Evolutionary conservation across 2,329 filamentous ascomycete species (phyloP), one percentile per base, ranked within the genome.

Genomic region (Venturia aucupariae): DNA sequence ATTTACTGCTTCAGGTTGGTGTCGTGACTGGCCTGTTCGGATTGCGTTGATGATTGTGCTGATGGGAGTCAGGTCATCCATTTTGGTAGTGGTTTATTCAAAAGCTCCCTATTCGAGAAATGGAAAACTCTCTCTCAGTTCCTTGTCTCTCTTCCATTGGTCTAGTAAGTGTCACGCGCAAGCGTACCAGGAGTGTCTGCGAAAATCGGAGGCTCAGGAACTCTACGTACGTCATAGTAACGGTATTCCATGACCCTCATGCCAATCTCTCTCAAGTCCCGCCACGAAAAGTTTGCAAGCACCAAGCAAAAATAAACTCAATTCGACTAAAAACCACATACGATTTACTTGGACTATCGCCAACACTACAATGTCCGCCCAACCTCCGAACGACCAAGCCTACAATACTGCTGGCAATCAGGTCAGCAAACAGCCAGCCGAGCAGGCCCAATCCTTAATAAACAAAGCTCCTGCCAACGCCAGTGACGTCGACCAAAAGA

Each of bases 351-450:
- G n/a, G n/a, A n/a, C n/a, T n/a, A n/a, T n/a, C n/a, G n/a, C n/a
- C n/a, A n/a, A n/a, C 59, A 54, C 17, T 11, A 62, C 24, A 46
- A 62, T 62, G 61, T 62, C 61, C 27, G 35, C 60, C 19, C 79
- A 82, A 68, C 80, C 80, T 22, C 72, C 74, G 60, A 71, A 73
- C 38, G 63, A 75, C 66, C 72, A 78, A 68, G 78, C 76, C 63
- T 81, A 81, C 75, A 75, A 74, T 15, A 79, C 78, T 2, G 70
- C 75, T 2, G 77, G 76, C 67, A 82, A 82, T 69, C 75, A 78
- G 41, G 75, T 72, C n/a, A 68, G 72, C 30, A 76, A 78, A 65
- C 73, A 75, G 65, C 76, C 77, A 13, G 65, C 71, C 60, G 79
- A 81, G 66, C 61, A 71, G 46, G 59, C 66, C 1, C 67, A 78